Base-by-base conservation (phyloP, 2,329 filamentous ascomycete species). In the Hymenoscyphus occultus region DNA sequence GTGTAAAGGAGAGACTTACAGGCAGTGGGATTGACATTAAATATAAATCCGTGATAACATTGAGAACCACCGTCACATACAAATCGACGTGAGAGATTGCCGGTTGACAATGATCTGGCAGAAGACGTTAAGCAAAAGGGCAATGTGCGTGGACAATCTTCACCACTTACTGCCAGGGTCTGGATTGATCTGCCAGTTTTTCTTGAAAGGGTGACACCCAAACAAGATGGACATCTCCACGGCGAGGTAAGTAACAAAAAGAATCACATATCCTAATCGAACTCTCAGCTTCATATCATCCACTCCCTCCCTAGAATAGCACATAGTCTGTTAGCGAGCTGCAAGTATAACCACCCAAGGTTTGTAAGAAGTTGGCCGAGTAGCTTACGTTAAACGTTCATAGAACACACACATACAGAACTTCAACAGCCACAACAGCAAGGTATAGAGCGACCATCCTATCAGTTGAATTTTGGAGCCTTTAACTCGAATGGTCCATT, bases 161-260 rank as follows among this genome's bases (percentile, higher is more conserved):
- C 6, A 42, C 39, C 14, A 51, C 59, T 69, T 71, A 83, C 82
- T 79, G 13, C 84, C 84, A 0, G 84, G 84, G 32, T 87, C 73
- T 0, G 85, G 85, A 61, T 80, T 75, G 51, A 87, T 85, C 72
- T 87, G 84, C 84, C 84, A 88, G 69, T 84, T 83, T 48, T 78
- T 79, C 22, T 77, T 68, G 60, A 87, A 80, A 0, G 84, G 84
- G 31, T 78, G 77, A 67, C 85, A 87, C 4, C 80, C 80, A 6
- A 84, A 76, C 7, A 86, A 77, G 39, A 86, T 79, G 3, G 81
- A 80, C 22, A 82, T 76, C 35, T 84, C 75, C 4, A 80, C 80
- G 0, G 77, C 77, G 32, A 86, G 64, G 67, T 82, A 87, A 6
- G 82, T 85, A 1, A 69, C 69, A 0, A 76, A 76, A 39, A 86